Percentiles rank a stretch among this genome's conserved stretches.
Evolutionary conservation across 257 asterid species (phyloP).

Genomic region (Solanum bulbocastanum): DNA sequence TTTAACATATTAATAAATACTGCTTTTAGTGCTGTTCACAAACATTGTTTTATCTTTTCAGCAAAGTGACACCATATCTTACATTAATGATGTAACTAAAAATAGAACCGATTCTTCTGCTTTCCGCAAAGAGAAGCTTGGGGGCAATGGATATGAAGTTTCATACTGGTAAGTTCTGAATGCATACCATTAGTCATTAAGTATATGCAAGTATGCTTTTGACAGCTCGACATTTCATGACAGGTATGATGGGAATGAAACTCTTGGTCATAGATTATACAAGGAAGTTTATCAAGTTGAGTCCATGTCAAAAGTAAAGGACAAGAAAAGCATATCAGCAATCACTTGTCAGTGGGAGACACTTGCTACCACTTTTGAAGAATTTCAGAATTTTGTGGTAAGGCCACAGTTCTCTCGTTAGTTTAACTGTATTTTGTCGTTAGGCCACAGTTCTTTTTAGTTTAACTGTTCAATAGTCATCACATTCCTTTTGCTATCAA

Average conservation of each 20-base stretch:
- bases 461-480: conserved; percentile 1
- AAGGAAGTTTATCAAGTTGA: conserved; percentile 44
- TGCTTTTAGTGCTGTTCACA: not conserved
- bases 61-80: conserved; percentile 62
- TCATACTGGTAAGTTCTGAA: conserved; percentile 48
- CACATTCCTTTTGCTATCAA: conserved; percentile 9
- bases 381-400: conserved; percentile 65
- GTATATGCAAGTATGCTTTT: conserved; percentile 4
- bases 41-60: conserved; percentile 17
- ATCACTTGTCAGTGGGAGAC: conserved; percentile 66
- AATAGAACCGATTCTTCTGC: conserved; percentile 34
- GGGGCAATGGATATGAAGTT: conserved; percentile 50
- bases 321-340: conserved; percentile 17
- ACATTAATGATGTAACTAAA: conserved; percentile 44
- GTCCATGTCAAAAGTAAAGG: conserved; percentile 16
- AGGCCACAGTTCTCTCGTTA: conserved; percentile 4
- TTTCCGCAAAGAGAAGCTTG: conserved; percentile 63
- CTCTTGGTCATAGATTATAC: conserved; percentile 70
- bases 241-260: conserved; percentile 76
- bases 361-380: conserved; percentile 74
- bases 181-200: not conserved
- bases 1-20: not conserved
- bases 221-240: conserved; percentile 8
- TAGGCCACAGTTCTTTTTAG: conserved; percentile 10
- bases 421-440: conserved; percentile 36